Evolutionary conservation across 192 early-diverging fungal species (phyloP).

Genomic region (Rhizoclosmatium sp.): DNA sequence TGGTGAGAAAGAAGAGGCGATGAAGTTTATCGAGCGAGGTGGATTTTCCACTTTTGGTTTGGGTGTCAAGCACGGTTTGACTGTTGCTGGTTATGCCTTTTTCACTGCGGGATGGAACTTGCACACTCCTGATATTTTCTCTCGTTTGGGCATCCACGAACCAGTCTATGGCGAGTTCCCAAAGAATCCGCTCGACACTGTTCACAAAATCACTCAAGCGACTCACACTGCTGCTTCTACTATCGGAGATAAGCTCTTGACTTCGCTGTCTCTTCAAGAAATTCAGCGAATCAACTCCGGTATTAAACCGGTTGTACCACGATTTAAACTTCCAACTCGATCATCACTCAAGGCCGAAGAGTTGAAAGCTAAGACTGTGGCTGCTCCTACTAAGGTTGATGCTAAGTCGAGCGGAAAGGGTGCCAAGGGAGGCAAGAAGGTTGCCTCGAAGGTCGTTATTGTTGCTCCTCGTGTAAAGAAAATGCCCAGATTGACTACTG

Average conservation of each 20-base stretch:
- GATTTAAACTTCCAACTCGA: conserved; percentile 41
- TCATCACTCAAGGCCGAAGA: conserved; percentile 37
- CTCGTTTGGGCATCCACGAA: conserved; percentile 60
- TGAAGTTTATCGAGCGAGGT: conserved; percentile 36
- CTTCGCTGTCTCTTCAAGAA: conserved; percentile 31
- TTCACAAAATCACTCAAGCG: conserved; percentile 36
- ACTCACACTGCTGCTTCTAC: conserved; percentile 37
- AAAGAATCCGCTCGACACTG: conserved; percentile 1
- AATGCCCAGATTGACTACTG: conserved; percentile 44
- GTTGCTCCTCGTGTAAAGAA: conserved; percentile 11
- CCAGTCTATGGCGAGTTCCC: conserved; percentile 54
- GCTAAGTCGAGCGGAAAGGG: conserved; percentile 7
- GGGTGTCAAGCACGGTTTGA: conserved; percentile 37
- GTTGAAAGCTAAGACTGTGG: not conserved
- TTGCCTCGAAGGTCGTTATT: not conserved
- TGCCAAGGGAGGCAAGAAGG: conserved; percentile 36
- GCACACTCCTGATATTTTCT: conserved; percentile 54
- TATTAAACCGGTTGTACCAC: not conserved
- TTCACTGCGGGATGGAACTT: conserved; percentile 54
- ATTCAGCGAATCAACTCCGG: conserved; percentile 47
- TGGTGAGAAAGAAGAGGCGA: conserved; percentile 40
- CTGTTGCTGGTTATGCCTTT: conserved; percentile 55
- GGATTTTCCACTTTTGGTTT: conserved; percentile 51
- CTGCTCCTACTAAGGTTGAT: not conserved
- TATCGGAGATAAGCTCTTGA: conserved; percentile 35